These are phyloP conservation scores for Saccharomyces hybrid DNA, from an alignment of 1,139 yeast genomes.

Conservation along the genomic window DNA sequence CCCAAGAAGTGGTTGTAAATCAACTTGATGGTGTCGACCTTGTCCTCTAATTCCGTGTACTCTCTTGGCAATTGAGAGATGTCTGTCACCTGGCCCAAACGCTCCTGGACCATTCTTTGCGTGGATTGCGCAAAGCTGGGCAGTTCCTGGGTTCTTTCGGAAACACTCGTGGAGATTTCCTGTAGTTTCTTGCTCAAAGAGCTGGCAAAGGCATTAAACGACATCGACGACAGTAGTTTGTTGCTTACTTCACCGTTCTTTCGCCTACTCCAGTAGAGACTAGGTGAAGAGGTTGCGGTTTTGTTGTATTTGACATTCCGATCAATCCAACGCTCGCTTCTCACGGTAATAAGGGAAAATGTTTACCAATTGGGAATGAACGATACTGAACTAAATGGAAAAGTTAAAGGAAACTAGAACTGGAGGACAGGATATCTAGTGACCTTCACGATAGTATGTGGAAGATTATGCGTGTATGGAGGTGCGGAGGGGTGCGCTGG, in stretches of 20 bases:
- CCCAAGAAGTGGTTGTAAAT: slow-evolving; percentile 67
- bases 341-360: neutral
- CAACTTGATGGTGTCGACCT: slow-evolving; percentile 66
- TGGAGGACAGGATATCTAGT: neutral
- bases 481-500: neutral
- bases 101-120: slow-evolving; percentile 70
- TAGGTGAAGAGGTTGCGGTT: neutral
- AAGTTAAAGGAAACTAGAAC: neutral
- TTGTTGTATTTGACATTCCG: neutral
- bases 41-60: slow-evolving; percentile 64
- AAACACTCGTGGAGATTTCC: slow-evolving; percentile 26
- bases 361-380: neutral
- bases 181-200: slow-evolving; percentile 26
- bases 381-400: neutral
- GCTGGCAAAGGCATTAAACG: slow-evolving; percentile 20
- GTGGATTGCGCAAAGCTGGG: slow-evolving; percentile 76
- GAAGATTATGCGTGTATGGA: neutral
- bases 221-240: neutral
- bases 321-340: neutral
- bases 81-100: slow-evolving; percentile 71
- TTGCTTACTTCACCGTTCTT: neutral
- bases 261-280: too few relatives aligned
- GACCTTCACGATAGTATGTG: neutral
- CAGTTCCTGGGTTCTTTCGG: slow-evolving; percentile 30
- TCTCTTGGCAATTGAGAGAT: slow-evolving; percentile 79